Conservation (phyloP, 345 rosid species). For the Eucalyptus shirleyi region DNA sequence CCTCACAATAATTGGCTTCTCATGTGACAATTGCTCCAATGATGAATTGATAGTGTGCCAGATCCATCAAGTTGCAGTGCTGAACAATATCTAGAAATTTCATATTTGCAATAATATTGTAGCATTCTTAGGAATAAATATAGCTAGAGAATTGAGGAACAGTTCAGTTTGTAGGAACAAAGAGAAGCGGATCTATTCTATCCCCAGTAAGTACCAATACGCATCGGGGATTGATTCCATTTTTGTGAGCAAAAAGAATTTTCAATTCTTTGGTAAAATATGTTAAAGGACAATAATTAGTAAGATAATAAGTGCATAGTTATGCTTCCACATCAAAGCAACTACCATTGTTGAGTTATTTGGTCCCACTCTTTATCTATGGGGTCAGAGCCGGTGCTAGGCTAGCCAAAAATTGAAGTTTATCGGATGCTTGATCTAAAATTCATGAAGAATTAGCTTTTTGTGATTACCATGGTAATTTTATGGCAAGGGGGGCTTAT, state of each 20-base stretch:
- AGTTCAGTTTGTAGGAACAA: not conserved
- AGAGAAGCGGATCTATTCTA: not conserved
- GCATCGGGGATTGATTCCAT: not conserved
- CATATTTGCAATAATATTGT: not conserved
- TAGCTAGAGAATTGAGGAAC: not conserved
- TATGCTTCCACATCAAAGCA: not conserved
- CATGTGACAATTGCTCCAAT: not conserved
- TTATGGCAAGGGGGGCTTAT: not conserved
- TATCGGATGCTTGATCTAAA: not conserved
- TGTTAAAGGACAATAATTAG: not conserved
- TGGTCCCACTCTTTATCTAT: not conserved
- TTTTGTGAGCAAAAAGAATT: not conserved
- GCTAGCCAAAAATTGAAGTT: not conserved
- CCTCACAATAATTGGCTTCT: not conserved
- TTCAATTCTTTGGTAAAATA: not conserved
- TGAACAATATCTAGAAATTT: not conserved
- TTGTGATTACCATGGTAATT: not conserved
- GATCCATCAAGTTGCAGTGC: not conserved
- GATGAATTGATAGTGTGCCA: not conserved
- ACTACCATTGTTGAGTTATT: not conserved
- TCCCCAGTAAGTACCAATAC: not conserved
- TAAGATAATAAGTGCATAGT: not conserved
- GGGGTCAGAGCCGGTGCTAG: not conserved
- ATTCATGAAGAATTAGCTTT: not conserved
- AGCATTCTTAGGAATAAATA: not conserved